These are phyloP conservation scores for Sphagnurus paluster DNA, from an alignment of 1,284 basidiomycete genomes.

Conservation along the genomic window DNA sequence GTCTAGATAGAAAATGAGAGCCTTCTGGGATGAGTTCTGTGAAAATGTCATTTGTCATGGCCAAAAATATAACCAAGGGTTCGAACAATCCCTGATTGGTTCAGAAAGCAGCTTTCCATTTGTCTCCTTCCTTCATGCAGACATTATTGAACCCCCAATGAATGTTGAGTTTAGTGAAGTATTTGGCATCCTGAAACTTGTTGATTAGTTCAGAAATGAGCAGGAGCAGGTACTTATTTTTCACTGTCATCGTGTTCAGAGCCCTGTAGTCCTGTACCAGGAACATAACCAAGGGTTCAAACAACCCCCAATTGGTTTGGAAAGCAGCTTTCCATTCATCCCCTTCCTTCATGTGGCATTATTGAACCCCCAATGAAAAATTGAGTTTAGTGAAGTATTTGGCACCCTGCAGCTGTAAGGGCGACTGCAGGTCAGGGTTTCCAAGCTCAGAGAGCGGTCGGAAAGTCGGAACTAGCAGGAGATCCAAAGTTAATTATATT, in stretches of 20 bases:
- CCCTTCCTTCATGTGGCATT: constrained; percentile 28
- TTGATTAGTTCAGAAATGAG: constrained; percentile 35
- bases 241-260: constrained; percentile 36
- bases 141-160: constrained; percentile 26
- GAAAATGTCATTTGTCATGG: constrained; percentile 27
- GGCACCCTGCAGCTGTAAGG: constrained; percentile 17
- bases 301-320: constrained; percentile 29
- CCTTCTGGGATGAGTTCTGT: constrained; percentile 21
- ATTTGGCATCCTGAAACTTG: constrained; percentile 14
- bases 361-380: constrained; percentile 20
- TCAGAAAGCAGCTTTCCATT: constrained; percentile 30
- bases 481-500: no score
- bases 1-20: constrained; percentile 19
- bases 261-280: constrained; percentile 35
- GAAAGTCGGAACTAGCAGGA: no score
- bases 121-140: constrained; percentile 23
- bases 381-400: background rate
- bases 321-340: constrained; percentile 30
- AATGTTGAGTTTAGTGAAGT: background rate
- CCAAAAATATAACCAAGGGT: constrained; percentile 34
- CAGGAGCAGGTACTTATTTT: constrained; percentile 37
- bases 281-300: constrained; percentile 34
- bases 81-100: constrained; percentile 33
- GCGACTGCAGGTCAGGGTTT: no score
- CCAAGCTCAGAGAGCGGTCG: no score